Conservation (phyloP, 345 rosid genomes). For the Rhodamnia rubescens region DNA sequence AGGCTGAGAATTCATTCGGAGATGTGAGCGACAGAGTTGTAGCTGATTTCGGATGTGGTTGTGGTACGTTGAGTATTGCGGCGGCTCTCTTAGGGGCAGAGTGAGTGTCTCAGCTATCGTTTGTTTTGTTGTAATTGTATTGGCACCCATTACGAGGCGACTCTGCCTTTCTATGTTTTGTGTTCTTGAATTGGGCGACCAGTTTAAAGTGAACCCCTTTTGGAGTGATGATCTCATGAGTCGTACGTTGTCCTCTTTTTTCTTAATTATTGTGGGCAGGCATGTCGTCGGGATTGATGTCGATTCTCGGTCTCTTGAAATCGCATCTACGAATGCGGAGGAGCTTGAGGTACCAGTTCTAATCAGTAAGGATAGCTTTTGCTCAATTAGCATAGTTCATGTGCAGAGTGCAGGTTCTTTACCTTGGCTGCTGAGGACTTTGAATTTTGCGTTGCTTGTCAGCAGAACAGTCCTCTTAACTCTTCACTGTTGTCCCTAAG, state of each 20-base stretch:
- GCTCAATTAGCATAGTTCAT: not conserved
- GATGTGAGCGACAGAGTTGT: constrained; percentile 65
- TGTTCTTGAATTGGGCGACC: not conserved
- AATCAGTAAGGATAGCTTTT: not conserved
- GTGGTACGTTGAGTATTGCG: constrained; percentile 82
- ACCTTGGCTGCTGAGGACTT: not conserved
- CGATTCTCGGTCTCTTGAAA: constrained; percentile 66
- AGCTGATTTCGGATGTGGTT: constrained; percentile 96
- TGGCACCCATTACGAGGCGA: not conserved
- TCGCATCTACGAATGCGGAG: constrained; percentile 64
- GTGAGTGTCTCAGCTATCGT: constrained; percentile 24
- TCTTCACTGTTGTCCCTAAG: not conserved
- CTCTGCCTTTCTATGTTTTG: not conserved
- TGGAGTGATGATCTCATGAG: not conserved
- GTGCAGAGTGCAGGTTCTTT: not conserved
- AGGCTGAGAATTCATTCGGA: constrained; percentile 91
- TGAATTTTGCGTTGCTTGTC: not conserved
- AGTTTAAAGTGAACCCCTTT: not conserved
- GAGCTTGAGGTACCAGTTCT: constrained; percentile 57
- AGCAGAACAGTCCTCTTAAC: not conserved
- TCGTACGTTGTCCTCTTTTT: not conserved
- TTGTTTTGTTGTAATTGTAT: not conserved
- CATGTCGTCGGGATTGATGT: constrained; percentile 73
- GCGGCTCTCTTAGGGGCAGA: constrained; percentile 87
- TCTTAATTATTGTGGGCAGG: constrained; percentile 20